Percentiles rank a stretch among this genome's conserved stretches.
These are phyloP conservation scores for Candida hungchunana DNA, from an alignment of 805 yeast genomes.

Conservation along the genomic window DNA sequence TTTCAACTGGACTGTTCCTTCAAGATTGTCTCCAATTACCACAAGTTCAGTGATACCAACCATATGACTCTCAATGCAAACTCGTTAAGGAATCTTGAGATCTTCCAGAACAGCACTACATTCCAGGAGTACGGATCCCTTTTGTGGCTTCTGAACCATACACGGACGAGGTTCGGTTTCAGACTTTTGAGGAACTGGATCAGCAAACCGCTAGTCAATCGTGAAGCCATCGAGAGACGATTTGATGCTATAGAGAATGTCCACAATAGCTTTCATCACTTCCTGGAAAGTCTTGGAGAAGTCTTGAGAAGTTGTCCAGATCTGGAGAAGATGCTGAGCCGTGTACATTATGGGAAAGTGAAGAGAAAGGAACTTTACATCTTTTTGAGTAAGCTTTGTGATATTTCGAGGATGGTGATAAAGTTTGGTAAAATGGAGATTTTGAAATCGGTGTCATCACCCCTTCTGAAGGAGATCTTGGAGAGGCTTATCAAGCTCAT, in stretches of 20 bases:
- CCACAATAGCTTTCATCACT: constrained; percentile 33
- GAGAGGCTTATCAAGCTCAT: constrained; percentile 33
- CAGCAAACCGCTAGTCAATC: constrained; percentile 59
- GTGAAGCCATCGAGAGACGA: constrained; percentile 53
- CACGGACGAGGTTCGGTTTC: constrained; percentile 73
- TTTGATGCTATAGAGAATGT: constrained; percentile 55
- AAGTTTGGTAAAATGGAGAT: constrained; percentile 28
- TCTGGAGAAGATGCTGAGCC: constrained; percentile 51
- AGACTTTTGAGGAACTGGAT: constrained; percentile 71
- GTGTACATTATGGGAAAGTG: constrained; percentile 56
- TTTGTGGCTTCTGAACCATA: constrained; percentile 76
- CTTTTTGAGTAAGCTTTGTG: constrained; percentile 41
- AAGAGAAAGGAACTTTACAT: constrained; percentile 56
- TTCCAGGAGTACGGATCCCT: constrained; percentile 60
- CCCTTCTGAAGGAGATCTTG: constrained; percentile 37
- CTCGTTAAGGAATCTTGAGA: constrained; percentile 68
- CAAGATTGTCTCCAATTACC: constrained; percentile 44
- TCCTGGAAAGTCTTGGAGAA: constrained; percentile 34
- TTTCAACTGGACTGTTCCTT: constrained; percentile 60
- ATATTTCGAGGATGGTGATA: constrained; percentile 28
- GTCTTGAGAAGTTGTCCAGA: constrained; percentile 43
- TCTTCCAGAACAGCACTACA: constrained; percentile 64
- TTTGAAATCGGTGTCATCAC: constrained; percentile 24
- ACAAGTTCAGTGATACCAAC: constrained; percentile 42
- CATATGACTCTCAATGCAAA: constrained; percentile 58